Base-by-base conservation (phyloP, 2,329 filamentous ascomycete genomes). In the Cercospora janseana region DNA sequence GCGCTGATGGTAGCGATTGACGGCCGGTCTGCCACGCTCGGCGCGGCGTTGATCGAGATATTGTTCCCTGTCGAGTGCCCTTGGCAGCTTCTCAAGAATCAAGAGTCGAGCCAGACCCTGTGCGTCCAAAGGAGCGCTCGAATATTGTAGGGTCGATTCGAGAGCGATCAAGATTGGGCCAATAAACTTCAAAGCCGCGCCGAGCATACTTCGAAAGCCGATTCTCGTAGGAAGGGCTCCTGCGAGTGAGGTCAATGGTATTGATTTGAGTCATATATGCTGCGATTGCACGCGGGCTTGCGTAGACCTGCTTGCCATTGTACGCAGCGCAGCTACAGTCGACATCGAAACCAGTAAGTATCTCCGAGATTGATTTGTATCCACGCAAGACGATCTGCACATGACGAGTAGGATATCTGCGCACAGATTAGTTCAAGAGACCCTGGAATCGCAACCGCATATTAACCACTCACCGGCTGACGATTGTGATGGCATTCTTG, bases 141-240 rank as follows among this genome's bases (percentile, higher is more conserved):
- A 87, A 94, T 41, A 95, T 90, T 16, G 88, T 94, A 4, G 89
- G 89, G 60, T 95, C 88, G 46, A 95, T 74, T 8, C 80, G 79
- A n/a, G 80, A 79, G 13, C 88, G 81, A 55, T 93, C 85, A 10
- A 94, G 75, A 7, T 82, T 75, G 1, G 85, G 78, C 83, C 87
- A 95, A 66, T 87, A 86, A 0, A 92, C 81, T 68, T 95, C 89
- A 57, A 95, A 95, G 12, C 88, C 87, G 34, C 88, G 77, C 63
- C 87, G 87, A 10, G 86, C 87, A 67, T 95, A 92, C 67, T 94
- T 94, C 12, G 87, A 88, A 9, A 94, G 76, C 7, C 89, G 83
- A 58, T 88, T 94, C 64, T 95, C 89, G 60, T 95, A 95, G 0
- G 88, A 93, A 0, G 88, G 88, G 13, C 87, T 92, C 32, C 89